Evolutionary conservation across 2,329 filamentous ascomycete species (phyloP), one percentile per base, ranked within the genome.

Genomic region (Neospermospora avenae): DNA sequence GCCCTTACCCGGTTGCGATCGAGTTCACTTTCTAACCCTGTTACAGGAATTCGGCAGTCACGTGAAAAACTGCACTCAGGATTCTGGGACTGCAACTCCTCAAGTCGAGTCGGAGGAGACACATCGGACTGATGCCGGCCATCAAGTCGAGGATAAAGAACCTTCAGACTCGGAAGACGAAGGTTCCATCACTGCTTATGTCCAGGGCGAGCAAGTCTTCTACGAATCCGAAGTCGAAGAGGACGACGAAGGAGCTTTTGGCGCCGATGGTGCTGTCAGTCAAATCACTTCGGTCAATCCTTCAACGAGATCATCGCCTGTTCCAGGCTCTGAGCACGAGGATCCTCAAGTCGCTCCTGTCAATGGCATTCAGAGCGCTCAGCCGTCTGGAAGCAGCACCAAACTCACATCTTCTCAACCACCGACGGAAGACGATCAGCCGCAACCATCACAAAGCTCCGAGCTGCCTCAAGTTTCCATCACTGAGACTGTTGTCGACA

Each of bases 31-130:
- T 60, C 69, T 60, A 70, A 51, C 48, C 61, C 58, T 63, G 49
- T 56, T 65, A 51, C 60, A 71, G 70, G 63, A 69, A 55, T 69
- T 67, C 60, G 54, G 60, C 6, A 55, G 67, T 69, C 70, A 72
- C 67, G 67, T 71, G 68, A 61, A 62, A 20, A 57, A 57, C 52
- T 71, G 68, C 58, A 62, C 64, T 46, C 18, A 18, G 3, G 16
- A 35, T 22, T 13, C 31, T 51, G 8, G 14, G 5, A 18, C 31
- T 51, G 48, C 48, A 22, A 31, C n/a, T 16, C 28, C 35, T 35
- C 48, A 51, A 20, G 18, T 24, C n/a, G 14, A 35, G 31, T 22
- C 31, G 35, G 48, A 37, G 31, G 31, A 51, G 10, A 18, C 34
- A 2, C 31, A 18, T 20, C 31, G 13, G 25, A n/a, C 35, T 7